Evolutionary conservation across 768 basidiomycete species (phyloP), one percentile per base, ranked within the genome.

Genomic region (Tylopilus sp.): DNA sequence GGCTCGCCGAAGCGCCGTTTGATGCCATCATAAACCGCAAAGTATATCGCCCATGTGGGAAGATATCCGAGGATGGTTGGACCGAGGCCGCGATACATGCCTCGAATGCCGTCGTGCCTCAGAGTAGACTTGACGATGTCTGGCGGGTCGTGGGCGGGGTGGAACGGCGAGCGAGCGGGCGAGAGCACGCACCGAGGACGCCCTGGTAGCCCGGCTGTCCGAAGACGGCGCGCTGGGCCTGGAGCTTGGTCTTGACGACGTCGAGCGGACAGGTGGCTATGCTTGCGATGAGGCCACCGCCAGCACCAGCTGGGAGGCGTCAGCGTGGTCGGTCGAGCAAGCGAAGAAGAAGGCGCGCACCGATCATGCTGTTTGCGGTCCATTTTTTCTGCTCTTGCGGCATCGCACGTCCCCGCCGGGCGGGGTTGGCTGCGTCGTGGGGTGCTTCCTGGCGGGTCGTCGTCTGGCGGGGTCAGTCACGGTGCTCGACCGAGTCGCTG

Each of bases 1-100:
- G 78, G 74, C 60, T 84, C 84, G 21, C 92, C 90, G 66, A 92
- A 89, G 44, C 77, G 73, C 14, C 80, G 81, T 78, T 98, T 98
- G 72, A 98, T 89, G 54, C 89, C 85, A 73, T 99, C 97, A 73
- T 98, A 98, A 24, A 98, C 92, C 21, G 93, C 85, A 71, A 98
- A 98, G 71, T 98, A 98, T 62, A 98, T 98, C 24, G 94, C 97
- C 97, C 95, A 98, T 3, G 96, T 98, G 21, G 97, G 97, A 36
- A 98, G 82, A 73, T 99, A 98, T 14, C 97, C 97, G 9, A 95
- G 79, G 51, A 99, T 81, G 19, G 97, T 99, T 14, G 97, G 97
- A 19, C 96, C 95, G 19, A 99, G 80, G n/a, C 97, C 97, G 37
- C 97, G 84, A 72, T 99, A 99, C 55, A 98, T 76, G 14, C 97